phyloP scores from a whole-genome alignment of 2,329 filamentous ascomycete genomes.

The Harringtonia lauricola region DNA sequence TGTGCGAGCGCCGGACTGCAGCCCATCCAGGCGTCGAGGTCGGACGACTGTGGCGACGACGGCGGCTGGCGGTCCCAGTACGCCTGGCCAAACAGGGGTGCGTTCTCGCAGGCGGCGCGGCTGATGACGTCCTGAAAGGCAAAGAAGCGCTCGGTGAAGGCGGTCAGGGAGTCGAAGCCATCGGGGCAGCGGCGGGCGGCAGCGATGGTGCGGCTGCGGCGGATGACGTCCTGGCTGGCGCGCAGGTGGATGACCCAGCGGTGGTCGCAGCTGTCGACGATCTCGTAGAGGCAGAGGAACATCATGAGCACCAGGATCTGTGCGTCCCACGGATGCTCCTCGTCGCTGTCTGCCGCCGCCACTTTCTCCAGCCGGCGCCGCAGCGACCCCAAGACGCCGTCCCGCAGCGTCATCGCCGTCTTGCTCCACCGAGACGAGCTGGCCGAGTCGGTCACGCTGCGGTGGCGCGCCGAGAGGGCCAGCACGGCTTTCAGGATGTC shows the following conservation, averaged over 20 bases:
- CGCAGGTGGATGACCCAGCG: slow-evolving; percentile 4
- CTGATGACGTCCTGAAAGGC: slow-evolving; percentile 3
- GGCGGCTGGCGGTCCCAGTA: not conserved
- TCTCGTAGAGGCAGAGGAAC: slow-evolving; percentile 4
- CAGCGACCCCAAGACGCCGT: not conserved
- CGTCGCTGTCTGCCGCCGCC: not conserved
- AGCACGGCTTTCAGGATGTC: slow-evolving; percentile 1
- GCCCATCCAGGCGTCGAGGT: slow-evolving; percentile 1
- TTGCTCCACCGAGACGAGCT: not conserved
- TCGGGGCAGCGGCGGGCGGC: not conserved
- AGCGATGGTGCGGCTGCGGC: not conserved
- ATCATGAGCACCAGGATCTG: slow-evolving; percentile 2
- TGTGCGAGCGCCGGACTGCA: not conserved
- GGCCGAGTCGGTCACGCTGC: not conserved
- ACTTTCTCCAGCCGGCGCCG: not conserved
- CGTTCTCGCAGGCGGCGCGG: slow-evolving; percentile 1
- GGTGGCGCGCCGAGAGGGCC: slow-evolving; percentile 4
- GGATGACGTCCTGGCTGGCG: slow-evolving; percentile 1
- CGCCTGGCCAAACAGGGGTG: not conserved
- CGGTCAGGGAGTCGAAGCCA: not conserved
- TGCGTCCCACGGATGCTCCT: not conserved
- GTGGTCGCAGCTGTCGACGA: slow-evolving; percentile 3
- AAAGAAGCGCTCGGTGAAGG: slow-evolving; percentile 2
- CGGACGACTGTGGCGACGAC: not conserved
- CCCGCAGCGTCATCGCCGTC: not conserved